Conservation (phyloP, 1,284 basidiomycete species). For the Rhodotorula sp. region DNA sequence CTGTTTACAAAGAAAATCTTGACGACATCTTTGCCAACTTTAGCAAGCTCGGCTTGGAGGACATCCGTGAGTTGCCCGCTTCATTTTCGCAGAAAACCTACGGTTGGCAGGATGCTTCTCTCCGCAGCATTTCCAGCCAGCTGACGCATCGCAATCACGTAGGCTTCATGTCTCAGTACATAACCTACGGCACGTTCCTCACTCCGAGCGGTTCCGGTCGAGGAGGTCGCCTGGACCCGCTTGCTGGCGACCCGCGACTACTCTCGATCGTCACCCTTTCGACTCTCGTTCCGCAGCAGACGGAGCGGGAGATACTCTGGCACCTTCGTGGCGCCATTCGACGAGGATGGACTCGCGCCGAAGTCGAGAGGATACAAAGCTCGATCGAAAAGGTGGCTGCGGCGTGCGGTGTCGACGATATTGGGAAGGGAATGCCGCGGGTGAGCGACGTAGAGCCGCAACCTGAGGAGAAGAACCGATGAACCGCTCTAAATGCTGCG, state of each 20-base stretch:
- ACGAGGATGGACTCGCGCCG: slow-evolving; percentile 26
- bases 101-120: not conserved
- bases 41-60: slow-evolving; percentile 4
- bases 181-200: slow-evolving; percentile 36
- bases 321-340: slow-evolving; percentile 35
- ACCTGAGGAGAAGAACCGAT: slow-evolving; percentile 12
- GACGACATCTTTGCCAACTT: slow-evolving; percentile 25
- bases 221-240: slow-evolving; percentile 14
- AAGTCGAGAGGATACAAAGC: slow-evolving; percentile 30
- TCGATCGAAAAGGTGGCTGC: slow-evolving; percentile 21
- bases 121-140: not conserved
- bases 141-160: not conserved
- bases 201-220: slow-evolving; percentile 11
- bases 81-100: too few species aligned
- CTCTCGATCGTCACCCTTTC: slow-evolving; percentile 35
- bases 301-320: slow-evolving; percentile 34
- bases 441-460: slow-evolving; percentile 17
- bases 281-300: slow-evolving; percentile 29
- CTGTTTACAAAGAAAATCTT: slow-evolving; percentile 27
- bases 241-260: slow-evolving; percentile 20
- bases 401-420: slow-evolving; percentile 17
- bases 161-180: slow-evolving; percentile 25
- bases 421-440: slow-evolving; percentile 20
- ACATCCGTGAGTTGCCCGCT: not conserved
- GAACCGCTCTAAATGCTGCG: too few species aligned